Evolutionary conservation across 495 filamentous ascomycete species (phyloP), one percentile per base, ranked within the genome.

Genomic region (Trichoderma erinaceum): DNA sequence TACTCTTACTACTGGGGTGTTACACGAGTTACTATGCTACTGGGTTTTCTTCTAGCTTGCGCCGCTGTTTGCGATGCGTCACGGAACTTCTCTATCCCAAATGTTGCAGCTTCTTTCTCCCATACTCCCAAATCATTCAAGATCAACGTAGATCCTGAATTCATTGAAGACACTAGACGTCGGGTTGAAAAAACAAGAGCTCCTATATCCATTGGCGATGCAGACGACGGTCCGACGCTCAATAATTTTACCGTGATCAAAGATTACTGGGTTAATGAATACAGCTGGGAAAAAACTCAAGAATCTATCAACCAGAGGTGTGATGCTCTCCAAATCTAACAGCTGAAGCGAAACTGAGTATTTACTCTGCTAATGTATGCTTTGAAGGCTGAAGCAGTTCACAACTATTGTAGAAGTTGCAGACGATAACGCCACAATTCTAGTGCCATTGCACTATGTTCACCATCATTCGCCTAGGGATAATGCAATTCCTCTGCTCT

Each of bases 401-500:
- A 63, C 66, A 6, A 68, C 66, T 32, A 63, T 63, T 29, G 41
- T 68, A 13, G 15, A 16, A 10, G 4, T 38, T 15, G 11, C 25
- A 6, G 63, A 15, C 18, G 27, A 29, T 8, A 50, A 44, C 18
- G 35, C 63, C 35, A 27, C 46, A 21, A 38, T 6, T 21, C 50
- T 52, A 21, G 32, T 68, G 4, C 66, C 66, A 27, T 25, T 68
- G 38, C 66, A 68, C 25, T 68, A 44, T 41, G 66, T 68, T 16
- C 66, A 68, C 32, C 66, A 68, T 23, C 35, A 1, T 23, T 68
- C 66, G 4, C 25, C 66, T 11, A 50, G 66, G n/a, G 68, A 78
- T 21, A 77, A 77, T 44, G 84, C 84, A 0, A 80, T 88, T 61
- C 86, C 86, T 0, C 70, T 88, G 48, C 73, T 88, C 10, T 87